These are phyloP conservation scores for Nakaseomyces bracarensis DNA, from an alignment of 1,139 yeast genomes.

Conservation along the genomic window DNA sequence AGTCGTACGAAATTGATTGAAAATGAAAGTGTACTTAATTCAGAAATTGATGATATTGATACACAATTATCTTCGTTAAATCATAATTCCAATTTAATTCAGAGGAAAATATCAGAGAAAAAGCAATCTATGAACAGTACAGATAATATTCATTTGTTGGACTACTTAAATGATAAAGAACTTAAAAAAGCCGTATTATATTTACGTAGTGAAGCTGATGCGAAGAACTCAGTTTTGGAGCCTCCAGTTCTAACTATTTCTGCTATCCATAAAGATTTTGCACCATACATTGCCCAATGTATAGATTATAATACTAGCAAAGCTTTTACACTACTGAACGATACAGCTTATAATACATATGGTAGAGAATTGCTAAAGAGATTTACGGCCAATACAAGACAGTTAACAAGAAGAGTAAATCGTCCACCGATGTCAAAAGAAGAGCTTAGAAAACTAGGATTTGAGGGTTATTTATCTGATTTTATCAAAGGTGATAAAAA, in stretches of 20 bases:
- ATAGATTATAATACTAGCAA: conserved; percentile 47
- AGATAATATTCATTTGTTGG: conserved; percentile 46
- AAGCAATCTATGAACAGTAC: conserved; percentile 37
- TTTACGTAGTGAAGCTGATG: conserved; percentile 34
- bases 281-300: conserved; percentile 49
- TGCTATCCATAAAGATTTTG: conserved; percentile 42
- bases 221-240: conserved; percentile 46
- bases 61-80: conserved; percentile 15
- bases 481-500: conserved; percentile 63
- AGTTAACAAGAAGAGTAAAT: conserved; percentile 30
- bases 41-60: conserved; percentile 15
- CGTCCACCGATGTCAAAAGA: conserved; percentile 32
- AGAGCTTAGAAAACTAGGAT: conserved; percentile 45
- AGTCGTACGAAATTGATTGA: conserved; percentile 15
- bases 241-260: conserved; percentile 70
- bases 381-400: conserved; percentile 41
- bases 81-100: conserved; percentile 17
- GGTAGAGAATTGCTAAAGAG: conserved; percentile 36
- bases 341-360: conserved; percentile 40
- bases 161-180: conserved; percentile 26
- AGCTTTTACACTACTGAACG: conserved; percentile 43
- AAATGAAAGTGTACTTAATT: conserved; percentile 13
- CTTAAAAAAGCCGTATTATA: conserved; percentile 36
- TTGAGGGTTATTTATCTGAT: conserved; percentile 74
- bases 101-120: conserved; percentile 14